Conservation (phyloP, 176 grass and related monocot species). For the Neostapfia colusana region DNA sequence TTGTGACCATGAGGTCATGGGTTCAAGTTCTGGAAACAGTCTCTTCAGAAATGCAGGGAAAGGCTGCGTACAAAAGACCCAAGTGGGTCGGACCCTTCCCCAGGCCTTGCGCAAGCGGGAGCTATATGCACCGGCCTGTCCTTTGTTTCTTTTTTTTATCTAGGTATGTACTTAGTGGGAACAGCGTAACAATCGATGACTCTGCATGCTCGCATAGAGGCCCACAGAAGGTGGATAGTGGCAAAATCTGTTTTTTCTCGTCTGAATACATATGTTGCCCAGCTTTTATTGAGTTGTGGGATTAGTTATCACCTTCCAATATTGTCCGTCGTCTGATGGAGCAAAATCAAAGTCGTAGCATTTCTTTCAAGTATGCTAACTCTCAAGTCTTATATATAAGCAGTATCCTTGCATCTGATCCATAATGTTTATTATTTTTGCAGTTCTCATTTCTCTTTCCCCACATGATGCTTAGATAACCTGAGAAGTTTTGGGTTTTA, state of each 20-base stretch:
- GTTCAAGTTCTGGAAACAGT: too few relatives aligned
- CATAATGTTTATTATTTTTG: constrained; percentile 29
- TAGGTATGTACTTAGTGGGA: background rate
- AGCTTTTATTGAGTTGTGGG: background rate
- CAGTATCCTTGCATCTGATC: constrained; percentile 36
- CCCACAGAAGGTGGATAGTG: background rate
- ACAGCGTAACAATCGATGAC: background rate
- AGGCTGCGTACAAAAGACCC: too few relatives aligned
- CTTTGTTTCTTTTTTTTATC: too few relatives aligned
- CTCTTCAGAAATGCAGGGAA: too few relatives aligned
- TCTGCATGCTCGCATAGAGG: background rate
- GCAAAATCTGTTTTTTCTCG: background rate
- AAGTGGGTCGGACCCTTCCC: too few relatives aligned
- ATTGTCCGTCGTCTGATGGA: background rate
- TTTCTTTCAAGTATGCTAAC: constrained; percentile 34
- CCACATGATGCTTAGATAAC: constrained; percentile 44
- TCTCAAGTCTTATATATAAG: constrained; percentile 27
- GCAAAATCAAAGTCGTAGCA: background rate
- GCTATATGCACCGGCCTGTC: too few relatives aligned
- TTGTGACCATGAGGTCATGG: too few relatives aligned
- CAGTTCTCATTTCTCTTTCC: constrained; percentile 33
- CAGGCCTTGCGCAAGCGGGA: too few relatives aligned
- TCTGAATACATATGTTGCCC: constrained; percentile 5
- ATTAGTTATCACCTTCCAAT: background rate
- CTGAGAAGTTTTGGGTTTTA: constrained; percentile 12